Conservation (phyloP, 1,284 basidiomycete species). For the Pholiota adiposa region DNA sequence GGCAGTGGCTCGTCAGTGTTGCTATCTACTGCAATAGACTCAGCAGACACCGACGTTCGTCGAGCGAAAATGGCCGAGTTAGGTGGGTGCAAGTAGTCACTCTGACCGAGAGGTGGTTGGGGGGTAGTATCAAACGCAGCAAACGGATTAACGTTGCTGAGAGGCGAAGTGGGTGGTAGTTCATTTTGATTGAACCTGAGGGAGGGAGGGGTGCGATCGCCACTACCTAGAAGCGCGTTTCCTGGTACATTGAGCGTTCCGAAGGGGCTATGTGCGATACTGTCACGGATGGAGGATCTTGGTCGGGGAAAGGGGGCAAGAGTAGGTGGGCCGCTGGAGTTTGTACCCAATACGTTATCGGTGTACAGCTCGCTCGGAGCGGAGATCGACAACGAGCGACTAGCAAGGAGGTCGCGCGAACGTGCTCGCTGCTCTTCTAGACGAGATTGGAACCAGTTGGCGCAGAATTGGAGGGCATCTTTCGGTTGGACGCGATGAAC, state of each 20-base stretch:
- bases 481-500: constrained; percentile 83
- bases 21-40: constrained; percentile 88
- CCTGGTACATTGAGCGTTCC: constrained; percentile 78
- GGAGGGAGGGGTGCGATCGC: constrained; percentile 51
- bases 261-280: constrained; percentile 68
- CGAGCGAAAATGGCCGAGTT: constrained; percentile 85
- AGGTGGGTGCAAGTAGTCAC: constrained; percentile 68
- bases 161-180: constrained; percentile 64
- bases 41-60: constrained; percentile 95
- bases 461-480: constrained; percentile 93
- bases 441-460: constrained; percentile 92
- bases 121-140: constrained; percentile 52
- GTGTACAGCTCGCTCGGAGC: constrained; percentile 63
- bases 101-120: constrained; percentile 50
- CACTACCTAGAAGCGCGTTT: constrained; percentile 64
- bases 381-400: constrained; percentile 50
- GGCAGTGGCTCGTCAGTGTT: constrained; percentile 68
- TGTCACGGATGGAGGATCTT: constrained; percentile 52
- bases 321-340: constrained; percentile 36
- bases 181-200: constrained; percentile 64
- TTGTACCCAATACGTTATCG: constrained; percentile 51
- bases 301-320: constrained; percentile 42
- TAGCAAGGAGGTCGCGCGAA: constrained; percentile 66
- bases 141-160: constrained; percentile 54
- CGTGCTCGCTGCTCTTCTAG: constrained; percentile 82